A percentile compares a stretch with the other conserved stretches of the same genome.
phyloP scores from a whole-genome alignment of 768 basidiomycete species.

The Kwoniella sp. region DNA sequence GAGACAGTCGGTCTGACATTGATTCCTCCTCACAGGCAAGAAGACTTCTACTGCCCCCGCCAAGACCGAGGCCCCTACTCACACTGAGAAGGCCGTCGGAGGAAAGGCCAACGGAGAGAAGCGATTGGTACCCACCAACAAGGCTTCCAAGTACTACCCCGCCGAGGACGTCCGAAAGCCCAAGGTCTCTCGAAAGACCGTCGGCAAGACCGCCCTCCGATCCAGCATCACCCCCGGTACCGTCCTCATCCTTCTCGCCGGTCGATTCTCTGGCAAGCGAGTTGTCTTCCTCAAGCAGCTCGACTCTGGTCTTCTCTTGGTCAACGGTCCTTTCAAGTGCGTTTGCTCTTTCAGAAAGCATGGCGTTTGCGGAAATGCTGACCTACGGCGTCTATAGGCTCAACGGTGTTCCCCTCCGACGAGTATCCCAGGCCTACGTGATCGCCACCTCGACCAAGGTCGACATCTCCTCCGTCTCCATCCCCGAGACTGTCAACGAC shows the following conservation, averaged over 20 bases:
- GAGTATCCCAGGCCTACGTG: slow-evolving; percentile 98
- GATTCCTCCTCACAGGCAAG: slow-evolving; percentile 51
- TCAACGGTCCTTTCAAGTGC: slow-evolving; percentile 89
- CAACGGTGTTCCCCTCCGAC: slow-evolving; percentile 95
- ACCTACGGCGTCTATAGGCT: slow-evolving; percentile 50
- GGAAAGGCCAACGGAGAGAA: slow-evolving; percentile 87
- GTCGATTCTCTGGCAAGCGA: slow-evolving; percentile 95
- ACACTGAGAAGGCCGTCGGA: slow-evolving; percentile 72
- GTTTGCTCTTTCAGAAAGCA: slow-evolving; percentile 1
- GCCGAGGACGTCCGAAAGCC: slow-evolving; percentile 88
- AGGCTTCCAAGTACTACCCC: slow-evolving; percentile 56
- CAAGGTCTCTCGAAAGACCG: slow-evolving; percentile 85
- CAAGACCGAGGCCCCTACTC: slow-evolving; percentile 59
- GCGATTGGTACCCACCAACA: slow-evolving; percentile 79
- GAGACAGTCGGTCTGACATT: neutral
- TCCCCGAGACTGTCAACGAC: slow-evolving; percentile 78
- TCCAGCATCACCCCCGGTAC: slow-evolving; percentile 86
- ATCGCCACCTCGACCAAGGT: slow-evolving; percentile 96
- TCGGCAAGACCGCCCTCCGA: slow-evolving; percentile 66
- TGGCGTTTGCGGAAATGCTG: neutral
- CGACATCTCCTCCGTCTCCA: slow-evolving; percentile 67
- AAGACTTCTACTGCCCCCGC: slow-evolving; percentile 61
- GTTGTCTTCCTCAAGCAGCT: slow-evolving; percentile 98
- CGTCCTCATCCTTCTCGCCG: slow-evolving; percentile 92
- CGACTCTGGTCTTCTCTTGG: slow-evolving; percentile 76